Evolutionary conservation across 768 basidiomycete species (phyloP), one percentile per base, ranked within the genome.

Genomic region (Phallus indusiatus): DNA sequence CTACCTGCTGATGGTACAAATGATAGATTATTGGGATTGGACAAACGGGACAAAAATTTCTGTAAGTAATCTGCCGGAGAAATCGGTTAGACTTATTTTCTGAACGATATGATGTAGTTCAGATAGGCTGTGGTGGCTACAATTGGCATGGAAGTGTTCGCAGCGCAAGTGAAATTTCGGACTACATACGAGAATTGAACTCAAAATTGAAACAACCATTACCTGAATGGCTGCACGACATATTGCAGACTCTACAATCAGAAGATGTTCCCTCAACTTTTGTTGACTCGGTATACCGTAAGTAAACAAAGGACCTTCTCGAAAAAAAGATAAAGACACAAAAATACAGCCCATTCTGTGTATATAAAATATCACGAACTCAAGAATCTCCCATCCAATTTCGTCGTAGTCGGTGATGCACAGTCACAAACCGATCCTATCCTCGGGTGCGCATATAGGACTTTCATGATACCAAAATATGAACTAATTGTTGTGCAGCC

Each of bases 371-470:
- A 60, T 36, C 20, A 46, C 21, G 24, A 21, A n/a, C 53, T 20
- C 9, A 16, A 55, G n/a, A 0, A n/a, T 14, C 54, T 60, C 1
- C 59, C 59, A 18, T 47, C 53, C 4, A 60, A 60, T 42, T 60
- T 60, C 33, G 54, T 60, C n/a, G 59, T 54, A 47, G n/a, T 60
- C n/a, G 59, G 59, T 12, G 59, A 60, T 21, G 54, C 59, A 3
- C n/a, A 36, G 10, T 9, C 48, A 0, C 59, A 49, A 47, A 42
- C 54, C 11, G 54, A 60, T 55, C 59, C 59, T 1, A 37, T 60
- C 33, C 12, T 14, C 28, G 59, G 54, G 59, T 60, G 24, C n/a
- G 28, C 9, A 42, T 37, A 6, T 28, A 11, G n/a, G 5, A n/a
- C 35, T 42, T n/a, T 28, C 2, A 21, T 48, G 18, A 6, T 3